Conservation (phyloP, 345 rosid genomes). For the Sapria himalayana region DNA sequence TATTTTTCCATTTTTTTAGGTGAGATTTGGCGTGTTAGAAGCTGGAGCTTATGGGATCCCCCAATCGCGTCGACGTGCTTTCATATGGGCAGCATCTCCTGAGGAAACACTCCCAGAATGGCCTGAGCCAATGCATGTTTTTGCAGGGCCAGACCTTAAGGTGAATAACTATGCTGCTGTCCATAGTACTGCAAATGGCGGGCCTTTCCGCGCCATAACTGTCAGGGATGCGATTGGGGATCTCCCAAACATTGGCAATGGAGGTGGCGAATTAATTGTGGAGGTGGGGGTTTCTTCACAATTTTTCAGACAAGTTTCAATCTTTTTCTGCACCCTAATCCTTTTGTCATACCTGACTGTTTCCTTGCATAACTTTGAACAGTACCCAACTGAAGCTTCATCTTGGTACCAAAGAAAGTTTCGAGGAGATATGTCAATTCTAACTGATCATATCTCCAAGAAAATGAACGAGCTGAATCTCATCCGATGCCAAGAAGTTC, state of each 20-base stretch:
- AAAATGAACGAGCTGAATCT: constrained; percentile 63
- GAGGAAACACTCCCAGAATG: constrained; percentile 76
- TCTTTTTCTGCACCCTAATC: not conserved
- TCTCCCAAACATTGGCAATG: constrained; percentile 53
- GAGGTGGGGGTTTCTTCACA: constrained; percentile 23
- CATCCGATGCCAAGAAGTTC: constrained; percentile 49
- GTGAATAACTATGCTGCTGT: constrained; percentile 47
- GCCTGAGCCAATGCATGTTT: constrained; percentile 98
- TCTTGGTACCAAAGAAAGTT: constrained; percentile 74
- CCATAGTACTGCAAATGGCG: constrained; percentile 53
- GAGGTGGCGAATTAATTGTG: constrained; percentile 25
- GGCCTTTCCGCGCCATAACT: constrained; percentile 79
- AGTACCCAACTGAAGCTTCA: constrained; percentile 38
- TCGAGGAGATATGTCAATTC: constrained; percentile 24
- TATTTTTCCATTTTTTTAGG: constrained; percentile 22
- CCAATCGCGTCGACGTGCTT: constrained; percentile 73
- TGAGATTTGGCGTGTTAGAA: constrained; percentile 80
- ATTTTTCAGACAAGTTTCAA: not conserved
- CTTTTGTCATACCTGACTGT: not conserved
- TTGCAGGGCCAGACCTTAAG: constrained; percentile 40
- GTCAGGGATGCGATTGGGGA: constrained; percentile 86
- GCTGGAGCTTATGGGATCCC: constrained; percentile 87
- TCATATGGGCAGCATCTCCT: constrained; percentile 90
- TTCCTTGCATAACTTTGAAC: too few species aligned
- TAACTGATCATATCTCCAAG: constrained; percentile 65